These are phyloP conservation scores for Botrytis fragariae DNA, from an alignment of 2,329 filamentous ascomycete genomes.

Conservation along the genomic window DNA sequence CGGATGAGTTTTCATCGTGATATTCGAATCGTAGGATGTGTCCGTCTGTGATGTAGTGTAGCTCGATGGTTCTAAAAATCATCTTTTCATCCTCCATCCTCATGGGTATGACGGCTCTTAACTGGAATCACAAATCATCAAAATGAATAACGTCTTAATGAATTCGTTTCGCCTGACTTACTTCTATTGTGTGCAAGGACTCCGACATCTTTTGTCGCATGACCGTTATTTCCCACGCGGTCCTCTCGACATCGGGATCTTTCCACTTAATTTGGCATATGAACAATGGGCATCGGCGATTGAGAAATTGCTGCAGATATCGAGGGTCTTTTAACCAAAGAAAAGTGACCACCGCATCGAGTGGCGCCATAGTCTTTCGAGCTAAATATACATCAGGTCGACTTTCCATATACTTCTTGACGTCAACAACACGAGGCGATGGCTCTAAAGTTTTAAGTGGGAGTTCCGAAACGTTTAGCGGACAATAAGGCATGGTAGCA, in stretches of 20 bases:
- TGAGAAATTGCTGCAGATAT: constrained; percentile 9
- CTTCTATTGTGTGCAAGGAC: background rate
- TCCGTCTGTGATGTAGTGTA: constrained; percentile 13
- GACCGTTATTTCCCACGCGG: background rate
- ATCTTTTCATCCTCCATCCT: background rate
- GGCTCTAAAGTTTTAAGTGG: background rate
- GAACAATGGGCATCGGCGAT: background rate
- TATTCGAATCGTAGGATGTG: constrained; percentile 1
- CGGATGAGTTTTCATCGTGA: background rate
- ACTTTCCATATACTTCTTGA: background rate
- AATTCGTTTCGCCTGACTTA: background rate
- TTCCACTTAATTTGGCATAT: background rate
- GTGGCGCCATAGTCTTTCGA: constrained; percentile 1
- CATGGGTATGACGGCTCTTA: background rate
- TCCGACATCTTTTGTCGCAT: constrained; percentile 10
- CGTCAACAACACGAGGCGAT: constrained; percentile 8
- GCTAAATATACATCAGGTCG: background rate
- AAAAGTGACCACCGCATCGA: constrained; percentile 8
- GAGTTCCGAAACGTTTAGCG: background rate
- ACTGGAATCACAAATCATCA: background rate
- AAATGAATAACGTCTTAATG: background rate
- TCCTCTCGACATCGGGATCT: background rate
- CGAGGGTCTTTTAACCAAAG: constrained; percentile 3
- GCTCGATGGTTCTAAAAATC: background rate
- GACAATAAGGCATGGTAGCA: constrained; percentile 4